Percentiles rank a stretch among this genome's conserved stretches.
These are phyloP conservation scores for Salvia rosmarinus DNA, from an alignment of 257 asterid genomes.

Conservation along the genomic window DNA sequence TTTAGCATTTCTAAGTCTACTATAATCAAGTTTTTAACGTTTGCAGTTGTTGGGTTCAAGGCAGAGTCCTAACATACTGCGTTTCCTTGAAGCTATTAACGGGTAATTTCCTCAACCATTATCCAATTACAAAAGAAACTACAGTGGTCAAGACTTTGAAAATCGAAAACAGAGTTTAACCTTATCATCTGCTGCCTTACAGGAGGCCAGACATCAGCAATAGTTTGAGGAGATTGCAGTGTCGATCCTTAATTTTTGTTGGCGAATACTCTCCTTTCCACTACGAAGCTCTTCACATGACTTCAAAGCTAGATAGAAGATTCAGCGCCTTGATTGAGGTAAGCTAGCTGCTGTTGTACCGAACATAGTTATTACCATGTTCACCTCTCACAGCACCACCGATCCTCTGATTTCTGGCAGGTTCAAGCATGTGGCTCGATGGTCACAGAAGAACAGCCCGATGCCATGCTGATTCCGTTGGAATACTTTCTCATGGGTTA, in stretches of 20 bases:
- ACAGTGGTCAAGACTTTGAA: background rate
- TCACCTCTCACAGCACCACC: background rate
- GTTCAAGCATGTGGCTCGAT: slow-evolving; percentile 79
- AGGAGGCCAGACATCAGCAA: slow-evolving; percentile 73
- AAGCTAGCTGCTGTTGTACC: background rate
- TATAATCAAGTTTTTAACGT: background rate
- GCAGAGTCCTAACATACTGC: slow-evolving; percentile 69
- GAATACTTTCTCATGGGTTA: slow-evolving; percentile 76
- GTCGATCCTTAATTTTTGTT: slow-evolving; percentile 67
- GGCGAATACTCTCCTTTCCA: slow-evolving; percentile 80
- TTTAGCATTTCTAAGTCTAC: slow-evolving; percentile 19
- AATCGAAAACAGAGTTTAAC: background rate
- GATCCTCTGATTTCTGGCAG: slow-evolving; percentile 34
- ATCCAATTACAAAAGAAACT: slow-evolving; percentile 12
- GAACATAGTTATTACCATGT: background rate
- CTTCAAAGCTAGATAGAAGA: slow-evolving; percentile 65
- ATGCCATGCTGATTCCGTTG: slow-evolving; percentile 71
- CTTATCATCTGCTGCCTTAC: slow-evolving; percentile 28
- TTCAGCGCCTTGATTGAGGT: slow-evolving; percentile 77
- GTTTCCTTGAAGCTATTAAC: slow-evolving; percentile 70
- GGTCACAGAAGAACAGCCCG: slow-evolving; percentile 83
- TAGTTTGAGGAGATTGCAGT: slow-evolving; percentile 55
- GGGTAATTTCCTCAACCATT: slow-evolving; percentile 44
- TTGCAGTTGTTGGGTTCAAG: slow-evolving; percentile 72
- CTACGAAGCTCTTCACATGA: slow-evolving; percentile 73